Percentiles rank a stretch among this genome's conserved stretches.
Evolutionary conservation across 176 grass and related monocot species (phyloP).

Genomic region (Avena atlantica): DNA sequence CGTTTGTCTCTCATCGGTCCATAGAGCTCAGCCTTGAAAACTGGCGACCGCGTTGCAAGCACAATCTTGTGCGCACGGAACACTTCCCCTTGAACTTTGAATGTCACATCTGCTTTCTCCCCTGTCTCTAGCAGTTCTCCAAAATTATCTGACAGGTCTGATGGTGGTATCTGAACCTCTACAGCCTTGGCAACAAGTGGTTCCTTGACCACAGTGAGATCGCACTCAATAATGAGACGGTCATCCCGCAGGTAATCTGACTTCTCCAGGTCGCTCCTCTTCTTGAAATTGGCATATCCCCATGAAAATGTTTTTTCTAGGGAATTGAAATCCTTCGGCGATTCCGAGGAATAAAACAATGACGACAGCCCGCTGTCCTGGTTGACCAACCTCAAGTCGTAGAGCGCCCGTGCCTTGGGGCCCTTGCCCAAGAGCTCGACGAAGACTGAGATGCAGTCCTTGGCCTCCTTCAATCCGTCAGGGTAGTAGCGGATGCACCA

Average conservation of each 20-base stretch:
- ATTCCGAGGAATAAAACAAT: background rate
- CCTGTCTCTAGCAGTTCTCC: background rate
- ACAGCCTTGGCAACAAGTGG: background rate
- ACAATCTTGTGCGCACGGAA: background rate
- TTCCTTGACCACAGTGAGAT: conserved; percentile 1
- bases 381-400: background rate
- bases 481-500: conserved; percentile 28
- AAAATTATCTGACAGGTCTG: background rate
- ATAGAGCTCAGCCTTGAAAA: background rate
- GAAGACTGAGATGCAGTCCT: background rate
- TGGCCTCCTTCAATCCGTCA: background rate
- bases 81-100: background rate
- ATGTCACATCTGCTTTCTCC: background rate
- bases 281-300: background rate
- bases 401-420: background rate
- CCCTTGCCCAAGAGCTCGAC: background rate
- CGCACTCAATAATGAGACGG: background rate
- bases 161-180: background rate
- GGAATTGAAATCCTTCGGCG: background rate
- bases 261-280: background rate
- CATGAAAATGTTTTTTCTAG: background rate
- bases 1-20: background rate
- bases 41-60: background rate
- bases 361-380: background rate
- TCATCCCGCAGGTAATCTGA: conserved; percentile 2